phyloP scores from a whole-genome alignment of 805 yeast species.

The Blastobotrys chiropterorum region DNA sequence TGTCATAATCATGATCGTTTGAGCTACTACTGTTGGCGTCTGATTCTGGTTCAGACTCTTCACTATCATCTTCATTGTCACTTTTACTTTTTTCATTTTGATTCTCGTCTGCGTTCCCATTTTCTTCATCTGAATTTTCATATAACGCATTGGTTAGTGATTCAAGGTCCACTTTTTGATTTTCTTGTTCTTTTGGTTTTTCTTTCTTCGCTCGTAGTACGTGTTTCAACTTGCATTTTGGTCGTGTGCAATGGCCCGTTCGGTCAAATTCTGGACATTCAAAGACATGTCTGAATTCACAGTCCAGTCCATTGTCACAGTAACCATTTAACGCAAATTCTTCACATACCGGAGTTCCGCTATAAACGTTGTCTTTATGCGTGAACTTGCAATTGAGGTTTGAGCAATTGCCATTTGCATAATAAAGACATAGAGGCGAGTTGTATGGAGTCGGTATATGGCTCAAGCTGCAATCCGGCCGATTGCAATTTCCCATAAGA shows the following conservation, averaged over 20 bases:
- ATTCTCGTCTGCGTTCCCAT: conserved; percentile 17
- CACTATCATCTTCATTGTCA: conserved; percentile 14
- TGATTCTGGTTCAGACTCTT: conserved; percentile 5
- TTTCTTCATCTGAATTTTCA: conserved; percentile 14
- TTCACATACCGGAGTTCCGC: conserved; percentile 49
- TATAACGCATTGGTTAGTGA: conserved; percentile 7
- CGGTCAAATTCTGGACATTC: conserved; percentile 70
- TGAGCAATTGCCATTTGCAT: conserved; percentile 41
- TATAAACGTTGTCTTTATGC: conserved; percentile 38
- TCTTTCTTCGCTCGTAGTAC: conserved; percentile 22
- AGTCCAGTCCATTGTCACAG: conserved; percentile 54
- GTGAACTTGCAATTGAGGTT: conserved; percentile 46
- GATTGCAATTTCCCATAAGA: conserved; percentile 43
- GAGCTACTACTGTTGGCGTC: conserved; percentile 19
- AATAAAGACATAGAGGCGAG: conserved; percentile 53
- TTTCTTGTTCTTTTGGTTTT: background rate
- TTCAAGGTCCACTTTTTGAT: conserved; percentile 10
- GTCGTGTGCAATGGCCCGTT: conserved; percentile 50
- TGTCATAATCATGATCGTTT: conserved; percentile 15
- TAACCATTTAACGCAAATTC: conserved; percentile 64
- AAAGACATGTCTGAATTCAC: conserved; percentile 51
- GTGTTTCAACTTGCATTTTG: conserved; percentile 50
- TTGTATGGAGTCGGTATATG: conserved; percentile 57
- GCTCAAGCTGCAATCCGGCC: conserved; percentile 45
- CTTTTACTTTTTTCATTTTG: conserved; percentile 15